phyloP scores from a whole-genome alignment of 805 yeast species.

The Danielozyma ontarioensis region DNA sequence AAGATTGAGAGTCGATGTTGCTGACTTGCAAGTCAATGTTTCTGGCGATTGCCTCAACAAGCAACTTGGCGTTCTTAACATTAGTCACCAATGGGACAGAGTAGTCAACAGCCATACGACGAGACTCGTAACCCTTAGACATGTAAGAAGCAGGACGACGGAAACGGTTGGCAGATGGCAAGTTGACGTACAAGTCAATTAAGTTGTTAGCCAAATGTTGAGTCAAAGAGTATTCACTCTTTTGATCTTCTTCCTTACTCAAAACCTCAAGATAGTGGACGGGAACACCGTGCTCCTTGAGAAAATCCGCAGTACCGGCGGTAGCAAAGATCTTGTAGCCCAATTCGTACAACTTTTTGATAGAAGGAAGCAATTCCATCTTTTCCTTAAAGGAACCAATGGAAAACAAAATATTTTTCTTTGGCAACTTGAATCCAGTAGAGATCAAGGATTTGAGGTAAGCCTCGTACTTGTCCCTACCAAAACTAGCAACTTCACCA shows the following conservation, averaged over 20 bases:
- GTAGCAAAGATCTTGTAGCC: slow-evolving; percentile 95
- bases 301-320: slow-evolving; percentile 98
- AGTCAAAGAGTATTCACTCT: slow-evolving; percentile 90
- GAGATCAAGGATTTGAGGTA: slow-evolving; percentile 91
- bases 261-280: slow-evolving; percentile 92
- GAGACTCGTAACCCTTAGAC: slow-evolving; percentile 94
- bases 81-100: slow-evolving; percentile 97
- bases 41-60: slow-evolving; percentile 90
- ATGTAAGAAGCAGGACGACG: slow-evolving; percentile 98
- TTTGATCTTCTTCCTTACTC: slow-evolving; percentile 68
- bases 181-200: slow-evolving; percentile 92
- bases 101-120: slow-evolving; percentile 99
- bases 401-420: slow-evolving; percentile 88
- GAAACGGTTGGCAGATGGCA: slow-evolving; percentile 95
- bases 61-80: slow-evolving; percentile 92
- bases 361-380: slow-evolving; percentile 85
- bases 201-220: slow-evolving; percentile 95
- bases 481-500: slow-evolving; percentile 98
- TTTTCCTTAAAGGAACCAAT: slow-evolving; percentile 97
- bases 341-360: slow-evolving; percentile 69
- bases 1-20: slow-evolving; percentile 83
- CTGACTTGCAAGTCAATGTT: slow-evolving; percentile 61
- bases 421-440: slow-evolving; percentile 92
- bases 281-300: slow-evolving; percentile 90
- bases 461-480: slow-evolving; percentile 94